Conservation (phyloP, 108 stramenopile genomes). For the Cyclotella baltica region DNA sequence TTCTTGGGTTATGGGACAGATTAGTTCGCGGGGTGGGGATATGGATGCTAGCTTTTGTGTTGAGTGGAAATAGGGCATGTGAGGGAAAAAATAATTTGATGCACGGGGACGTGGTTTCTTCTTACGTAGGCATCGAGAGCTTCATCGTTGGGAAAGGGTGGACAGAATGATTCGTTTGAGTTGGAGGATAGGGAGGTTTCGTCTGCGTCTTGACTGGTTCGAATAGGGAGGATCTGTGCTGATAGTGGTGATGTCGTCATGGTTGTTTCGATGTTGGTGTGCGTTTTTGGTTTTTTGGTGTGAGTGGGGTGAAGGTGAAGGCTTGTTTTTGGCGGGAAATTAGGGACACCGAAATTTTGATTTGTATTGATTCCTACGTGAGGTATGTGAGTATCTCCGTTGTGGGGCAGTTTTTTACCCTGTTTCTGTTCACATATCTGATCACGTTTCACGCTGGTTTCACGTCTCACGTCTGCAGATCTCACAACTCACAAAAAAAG, state of each 20-base stretch:
- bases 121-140: conserved; percentile 37
- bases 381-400: too few relatives aligned
- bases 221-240: conserved; percentile 3
- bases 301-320: background rate
- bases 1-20: conserved; percentile 70
- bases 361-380: too few relatives aligned
- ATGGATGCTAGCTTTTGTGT: conserved; percentile 28
- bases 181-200: background rate
- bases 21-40: conserved; percentile 45
- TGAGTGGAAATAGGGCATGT: background rate
- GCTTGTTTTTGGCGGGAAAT: background rate
- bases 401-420: too few relatives aligned
- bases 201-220: background rate
- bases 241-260: background rate
- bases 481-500: too few relatives aligned
- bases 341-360: too few relatives aligned
- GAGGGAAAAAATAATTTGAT: background rate
- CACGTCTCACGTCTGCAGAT: too few relatives aligned
- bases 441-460: too few relatives aligned
- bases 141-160: conserved; percentile 37
- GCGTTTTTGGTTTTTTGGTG: too few relatives aligned
- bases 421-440: too few relatives aligned
- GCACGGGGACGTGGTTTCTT: background rate
- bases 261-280: background rate
- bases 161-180: conserved; percentile 14